phyloP scores from a whole-genome alignment of 2,329 filamentous ascomycete species.

The Mariannaea sp. region DNA sequence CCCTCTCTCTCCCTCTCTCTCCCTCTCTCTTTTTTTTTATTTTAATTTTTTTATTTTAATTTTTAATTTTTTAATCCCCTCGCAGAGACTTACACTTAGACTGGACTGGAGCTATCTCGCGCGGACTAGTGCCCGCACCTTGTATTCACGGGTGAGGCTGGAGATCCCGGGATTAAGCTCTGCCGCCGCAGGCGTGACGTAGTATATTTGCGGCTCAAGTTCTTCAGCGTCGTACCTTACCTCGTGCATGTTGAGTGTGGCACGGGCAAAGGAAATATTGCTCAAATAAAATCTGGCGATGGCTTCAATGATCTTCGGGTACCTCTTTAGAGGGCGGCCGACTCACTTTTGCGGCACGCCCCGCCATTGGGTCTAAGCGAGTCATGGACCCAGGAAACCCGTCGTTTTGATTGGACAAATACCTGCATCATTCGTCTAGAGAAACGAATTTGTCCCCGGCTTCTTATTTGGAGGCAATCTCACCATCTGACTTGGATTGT shows the following conservation, averaged over 20 bases:
- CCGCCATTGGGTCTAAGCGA: conserved; percentile 36
- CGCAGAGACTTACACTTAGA: too few relatives aligned
- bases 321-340: conserved; percentile 13
- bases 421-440: conserved; percentile 36
- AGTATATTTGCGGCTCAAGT: conserved; percentile 24
- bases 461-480: conserved; percentile 38
- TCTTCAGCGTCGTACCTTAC: too few relatives aligned
- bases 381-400: conserved; percentile 34
- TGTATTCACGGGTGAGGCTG: conserved; percentile 27
- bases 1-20: too few relatives aligned
- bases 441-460: conserved; percentile 38
- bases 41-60: too few relatives aligned
- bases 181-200: conserved; percentile 31
- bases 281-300: conserved; percentile 27
- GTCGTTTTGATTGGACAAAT: conserved; percentile 32
- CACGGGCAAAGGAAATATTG: conserved; percentile 27
- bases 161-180: conserved; percentile 18
- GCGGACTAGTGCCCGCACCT: conserved; percentile 15
- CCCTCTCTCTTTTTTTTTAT: too few relatives aligned
- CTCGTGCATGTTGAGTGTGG: too few relatives aligned
- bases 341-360: conserved; percentile 26
- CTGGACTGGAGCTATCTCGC: conserved; percentile 6
- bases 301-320: conserved; percentile 36
- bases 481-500: conserved; percentile 35
- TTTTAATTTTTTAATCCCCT: too few relatives aligned